phyloP scores from a whole-genome alignment of 257 asterid species.

The Plantago ovata region DNA sequence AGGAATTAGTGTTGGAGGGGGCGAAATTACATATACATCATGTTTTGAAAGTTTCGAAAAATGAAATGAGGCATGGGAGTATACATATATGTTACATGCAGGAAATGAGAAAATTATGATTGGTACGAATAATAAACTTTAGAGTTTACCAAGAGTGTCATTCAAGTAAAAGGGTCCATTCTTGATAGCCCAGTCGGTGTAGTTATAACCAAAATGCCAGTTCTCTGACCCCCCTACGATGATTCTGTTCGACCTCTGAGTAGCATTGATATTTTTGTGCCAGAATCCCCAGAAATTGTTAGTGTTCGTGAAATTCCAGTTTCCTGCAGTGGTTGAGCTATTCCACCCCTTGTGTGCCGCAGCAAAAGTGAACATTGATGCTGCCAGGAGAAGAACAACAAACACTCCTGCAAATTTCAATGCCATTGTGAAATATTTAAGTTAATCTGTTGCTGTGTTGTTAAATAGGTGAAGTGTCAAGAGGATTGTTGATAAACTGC shows the following conservation, averaged over 20 bases:
- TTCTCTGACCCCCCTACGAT: conserved; percentile 46
- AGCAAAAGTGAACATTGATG: conserved; percentile 27
- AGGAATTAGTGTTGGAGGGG: too few species aligned
- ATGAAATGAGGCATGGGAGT: too few species aligned
- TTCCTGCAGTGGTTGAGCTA: conserved; percentile 19
- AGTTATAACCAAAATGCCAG: conserved; percentile 53
- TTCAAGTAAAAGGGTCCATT: conserved; percentile 44
- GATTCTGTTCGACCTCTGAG: conserved; percentile 24
- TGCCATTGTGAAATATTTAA: conserved; percentile 25
- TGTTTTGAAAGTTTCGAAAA: too few species aligned
- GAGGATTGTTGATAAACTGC: too few species aligned
- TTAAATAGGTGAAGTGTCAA: too few species aligned
- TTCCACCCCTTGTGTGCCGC: conserved; percentile 44
- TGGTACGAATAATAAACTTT: too few species aligned
- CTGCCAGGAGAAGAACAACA: conserved; percentile 14
- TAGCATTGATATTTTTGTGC: conserved; percentile 27
- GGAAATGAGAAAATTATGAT: too few species aligned
- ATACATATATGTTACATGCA: too few species aligned
- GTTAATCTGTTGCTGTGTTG: too few species aligned
- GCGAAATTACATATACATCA: too few species aligned
- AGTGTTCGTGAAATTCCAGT: conserved; percentile 25
- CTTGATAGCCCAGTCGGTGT: conserved; percentile 50
- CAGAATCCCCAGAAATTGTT: conserved; percentile 32
- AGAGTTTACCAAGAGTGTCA: conserved; percentile 43
- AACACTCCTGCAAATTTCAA: conserved; percentile 14